Evolutionary conservation across 306 rosid genomes (phyloP), one percentile per base, ranked within the genome.

Genomic region (Boehmeria nivea): DNA sequence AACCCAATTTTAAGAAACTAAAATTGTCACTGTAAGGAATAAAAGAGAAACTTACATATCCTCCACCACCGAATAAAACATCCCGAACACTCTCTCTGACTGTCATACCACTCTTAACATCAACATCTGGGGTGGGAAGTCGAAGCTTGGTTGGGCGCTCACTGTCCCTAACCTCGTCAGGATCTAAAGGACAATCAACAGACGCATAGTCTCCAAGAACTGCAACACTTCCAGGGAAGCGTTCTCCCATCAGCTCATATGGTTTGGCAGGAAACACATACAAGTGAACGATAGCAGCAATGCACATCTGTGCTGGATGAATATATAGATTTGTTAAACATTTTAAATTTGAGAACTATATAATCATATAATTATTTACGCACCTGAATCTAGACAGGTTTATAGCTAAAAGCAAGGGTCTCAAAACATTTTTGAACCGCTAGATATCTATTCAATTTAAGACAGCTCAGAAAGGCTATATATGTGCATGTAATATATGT

Each of bases 141-240:
- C 99, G 96, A 52, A 93, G 79, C 74, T 87, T 91, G 44, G 89
- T 87, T 59, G 99, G 99, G 57, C 95, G 95, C 65, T 93, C 99
- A 23, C 95, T 84, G 76, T 93, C 99, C 72, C 96, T 76, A 59
- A 91, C 87, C 77, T 93, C 99, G 54, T 93, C 99, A 9, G 99
- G 99, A 78, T 93, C 99, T 60, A 93, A 77, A 62, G 93, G 89
- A 72, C 94, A 83, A 61, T 93, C 99, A 44, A 78, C 94, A 50
- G 96, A 85, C 12, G 81, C 80, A 69, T 93, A 93, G 74, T 93
- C 96, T 53, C 99, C 99, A 60, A 93, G 95, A 72, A 93, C 99
- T 34, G 96, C 83, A 66, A 93, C 81, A 51, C 75, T 85, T 66
- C 95, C 95, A 21, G 82, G 65, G 68, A 78, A 70, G 47, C 72